Base-by-base conservation (phyloP, 495 filamentous ascomycete genomes). In the Thermochaetoides thermophila region DNA sequence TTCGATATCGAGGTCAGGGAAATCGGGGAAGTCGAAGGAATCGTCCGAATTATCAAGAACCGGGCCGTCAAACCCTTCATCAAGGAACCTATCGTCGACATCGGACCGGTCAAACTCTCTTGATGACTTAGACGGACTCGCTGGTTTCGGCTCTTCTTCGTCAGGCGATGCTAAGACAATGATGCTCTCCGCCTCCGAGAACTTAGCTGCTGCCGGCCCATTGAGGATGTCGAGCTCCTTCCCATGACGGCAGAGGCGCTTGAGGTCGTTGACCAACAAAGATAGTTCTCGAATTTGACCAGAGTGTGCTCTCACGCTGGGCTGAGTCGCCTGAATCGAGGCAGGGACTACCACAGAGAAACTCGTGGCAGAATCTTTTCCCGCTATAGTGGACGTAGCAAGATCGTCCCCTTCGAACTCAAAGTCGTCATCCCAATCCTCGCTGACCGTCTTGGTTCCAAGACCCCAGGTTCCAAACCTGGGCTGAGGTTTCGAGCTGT, bases 381-480 rank as follows among this genome's bases (percentile, higher is more conserved):
- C 61, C 30, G 44, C 49, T 9, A 40, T 33, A 1, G 31, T 36
- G 19, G 42, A 42, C 3, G 50, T 43, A 7, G 64, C 57, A 17
- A 65, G 55, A 15, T 53, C 50, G 8, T 39, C 37, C 35, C 74
- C 74, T 21, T 74, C 72, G 43, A 81, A 81, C 15, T 81, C 81
- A 36, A 87, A 87, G 49, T 87, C 81, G 35, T 77, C 80, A 41
- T 84, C 80, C 81, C 79, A 87, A 39, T 85, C 80, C 48, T 87
- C 81, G 41, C 77, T 84, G 14, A 71, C 75, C 12, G 70, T 83
- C 49, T 92, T 93, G 38, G 73, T 77, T 6, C 84, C 79, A 29
- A 87, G 53, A 2, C 81, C 81, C 84, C 84, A 92, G 1, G 84
- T 85, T 27, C 84, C 82, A 45, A 86, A 89, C 44, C 91, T 92